phyloP scores from a whole-genome alignment of 768 basidiomycete species.

The Russula earlei region DNA sequence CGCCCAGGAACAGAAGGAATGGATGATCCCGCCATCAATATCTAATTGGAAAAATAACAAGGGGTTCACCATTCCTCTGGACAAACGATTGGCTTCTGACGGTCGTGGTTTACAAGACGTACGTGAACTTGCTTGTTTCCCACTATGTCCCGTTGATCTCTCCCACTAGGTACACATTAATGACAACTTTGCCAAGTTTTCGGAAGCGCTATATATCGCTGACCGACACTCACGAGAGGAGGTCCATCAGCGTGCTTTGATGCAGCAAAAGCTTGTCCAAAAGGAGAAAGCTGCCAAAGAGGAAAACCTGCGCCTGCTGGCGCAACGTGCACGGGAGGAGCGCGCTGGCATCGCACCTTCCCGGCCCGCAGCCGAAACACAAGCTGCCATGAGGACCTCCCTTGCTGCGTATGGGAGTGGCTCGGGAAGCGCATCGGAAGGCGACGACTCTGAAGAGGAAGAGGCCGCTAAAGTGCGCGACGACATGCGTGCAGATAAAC shows the following conservation, averaged over 20 bases:
- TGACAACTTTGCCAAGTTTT: slow-evolving; percentile 98
- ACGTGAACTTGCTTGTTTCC: slow-evolving; percentile 26
- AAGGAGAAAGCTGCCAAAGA: slow-evolving; percentile 98
- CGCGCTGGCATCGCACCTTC: slow-evolving; percentile 65
- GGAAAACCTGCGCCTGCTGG: slow-evolving; percentile 87
- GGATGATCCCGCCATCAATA: slow-evolving; percentile 99
- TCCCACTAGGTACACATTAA: slow-evolving; percentile 82
- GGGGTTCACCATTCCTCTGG: slow-evolving; percentile 97
- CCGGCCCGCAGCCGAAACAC: slow-evolving; percentile 56
- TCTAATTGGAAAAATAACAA: slow-evolving; percentile 99
- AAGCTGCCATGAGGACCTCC: slow-evolving; percentile 63
- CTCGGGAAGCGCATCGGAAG: slow-evolving; percentile 52
- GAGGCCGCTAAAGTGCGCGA: slow-evolving; percentile 83
- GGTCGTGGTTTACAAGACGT: slow-evolving; percentile 98
- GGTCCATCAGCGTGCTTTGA: slow-evolving; percentile 88
- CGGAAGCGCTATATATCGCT: slow-evolving; percentile 89
- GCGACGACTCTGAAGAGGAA: slow-evolving; percentile 49
- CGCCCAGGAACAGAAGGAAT: slow-evolving; percentile 96
- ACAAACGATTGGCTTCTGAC: slow-evolving; percentile 96
- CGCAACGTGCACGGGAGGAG: slow-evolving; percentile 93
- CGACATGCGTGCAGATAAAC: slow-evolving; percentile 84
- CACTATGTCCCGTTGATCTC: not conserved
- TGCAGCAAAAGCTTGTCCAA: slow-evolving; percentile 98
- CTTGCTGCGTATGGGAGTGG: slow-evolving; percentile 85
- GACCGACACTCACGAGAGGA: slow-evolving; percentile 98